Percentiles rank a stretch among this genome's conserved stretches.
These are phyloP conservation scores for Coccomyxa sp. DNA, from an alignment of 139 green algal genomes.

Conservation along the genomic window DNA sequence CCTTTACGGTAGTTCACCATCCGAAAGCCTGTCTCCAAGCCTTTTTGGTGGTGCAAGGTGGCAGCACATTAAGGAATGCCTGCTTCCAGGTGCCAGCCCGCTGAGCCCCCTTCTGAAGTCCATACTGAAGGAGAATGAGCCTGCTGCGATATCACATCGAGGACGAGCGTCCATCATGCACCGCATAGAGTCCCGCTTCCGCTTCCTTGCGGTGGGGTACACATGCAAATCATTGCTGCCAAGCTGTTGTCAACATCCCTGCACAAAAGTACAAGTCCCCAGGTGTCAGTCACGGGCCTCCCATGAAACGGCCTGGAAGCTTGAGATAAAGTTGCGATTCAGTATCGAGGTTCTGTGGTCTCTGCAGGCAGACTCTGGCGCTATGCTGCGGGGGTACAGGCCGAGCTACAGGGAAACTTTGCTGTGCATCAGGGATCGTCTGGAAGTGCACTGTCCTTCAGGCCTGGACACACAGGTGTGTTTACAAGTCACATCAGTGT, in stretches of 20 bases:
- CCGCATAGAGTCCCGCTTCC: slow-evolving; percentile 68
- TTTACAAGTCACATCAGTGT: too few relatives aligned
- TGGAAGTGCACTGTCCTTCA: slow-evolving; percentile 40
- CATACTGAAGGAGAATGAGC: slow-evolving; percentile 42
- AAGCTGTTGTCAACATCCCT: neutral
- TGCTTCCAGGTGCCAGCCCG: slow-evolving; percentile 37
- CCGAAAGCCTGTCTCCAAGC: too few relatives aligned
- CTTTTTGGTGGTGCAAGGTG: neutral
- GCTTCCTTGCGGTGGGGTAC: slow-evolving; percentile 60
- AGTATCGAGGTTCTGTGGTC: neutral
- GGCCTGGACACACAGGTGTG: slow-evolving; percentile 21
- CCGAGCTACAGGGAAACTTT: slow-evolving; percentile 70
- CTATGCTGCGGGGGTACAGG: slow-evolving; percentile 49
- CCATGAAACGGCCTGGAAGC: too few relatives aligned
- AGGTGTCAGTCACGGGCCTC: too few relatives aligned
- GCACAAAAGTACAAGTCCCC: neutral
- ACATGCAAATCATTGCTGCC: neutral
- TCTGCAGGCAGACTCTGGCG: slow-evolving; percentile 44
- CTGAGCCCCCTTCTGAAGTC: slow-evolving; percentile 69
- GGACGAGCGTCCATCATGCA: slow-evolving; percentile 33
- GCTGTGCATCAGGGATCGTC: slow-evolving; percentile 56
- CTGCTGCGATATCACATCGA: slow-evolving; percentile 22
- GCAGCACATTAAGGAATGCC: too few relatives aligned
- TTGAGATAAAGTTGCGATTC: neutral
- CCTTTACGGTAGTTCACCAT: slow-evolving; percentile 21